A percentile compares a stretch with the other conserved stretches of the same genome.
These are phyloP conservation scores for Paramecium sexaurelia DNA, from an alignment of 73 alveolate species.

Conservation along the genomic window DNA sequence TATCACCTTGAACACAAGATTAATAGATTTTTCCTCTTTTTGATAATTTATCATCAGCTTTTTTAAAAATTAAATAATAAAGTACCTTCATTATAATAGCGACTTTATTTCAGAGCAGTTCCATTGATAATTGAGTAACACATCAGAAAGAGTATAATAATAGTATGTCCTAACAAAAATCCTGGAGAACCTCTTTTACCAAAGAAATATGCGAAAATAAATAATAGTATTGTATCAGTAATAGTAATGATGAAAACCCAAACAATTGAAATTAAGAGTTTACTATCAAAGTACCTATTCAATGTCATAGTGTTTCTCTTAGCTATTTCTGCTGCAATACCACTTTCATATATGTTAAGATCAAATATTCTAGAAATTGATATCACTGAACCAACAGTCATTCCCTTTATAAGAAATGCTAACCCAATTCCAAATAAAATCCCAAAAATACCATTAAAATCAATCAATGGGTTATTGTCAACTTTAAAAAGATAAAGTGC, in stretches of 20 bases:
- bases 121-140: slow-evolving; percentile 12
- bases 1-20: slow-evolving; percentile 30
- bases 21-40: slow-evolving; percentile 16
- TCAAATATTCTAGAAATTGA: slow-evolving; percentile 6
- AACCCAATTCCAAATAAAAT: slow-evolving; percentile 14
- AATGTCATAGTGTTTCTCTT: background rate
- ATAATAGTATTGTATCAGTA: slow-evolving; percentile 9
- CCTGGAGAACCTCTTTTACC: slow-evolving; percentile 49
- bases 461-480: slow-evolving; percentile 18
- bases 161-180: slow-evolving; percentile 1
- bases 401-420: slow-evolving; percentile 23
- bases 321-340: slow-evolving; percentile 42
- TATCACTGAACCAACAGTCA: slow-evolving; percentile 46
- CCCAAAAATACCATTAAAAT: slow-evolving; percentile 52
- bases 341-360: slow-evolving; percentile 39
- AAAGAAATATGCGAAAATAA: slow-evolving; percentile 46
- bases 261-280: background rate
- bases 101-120: background rate
- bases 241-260: slow-evolving; percentile 1
- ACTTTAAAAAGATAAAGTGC: slow-evolving; percentile 7
- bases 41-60: slow-evolving; percentile 28
- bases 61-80: background rate
- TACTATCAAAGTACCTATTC: background rate
- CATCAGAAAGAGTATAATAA: background rate
- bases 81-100: slow-evolving; percentile 39